These are phyloP conservation scores for Talaromyces borbonicus DNA, from an alignment of 495 filamentous ascomycete species.

Conservation along the genomic window DNA sequence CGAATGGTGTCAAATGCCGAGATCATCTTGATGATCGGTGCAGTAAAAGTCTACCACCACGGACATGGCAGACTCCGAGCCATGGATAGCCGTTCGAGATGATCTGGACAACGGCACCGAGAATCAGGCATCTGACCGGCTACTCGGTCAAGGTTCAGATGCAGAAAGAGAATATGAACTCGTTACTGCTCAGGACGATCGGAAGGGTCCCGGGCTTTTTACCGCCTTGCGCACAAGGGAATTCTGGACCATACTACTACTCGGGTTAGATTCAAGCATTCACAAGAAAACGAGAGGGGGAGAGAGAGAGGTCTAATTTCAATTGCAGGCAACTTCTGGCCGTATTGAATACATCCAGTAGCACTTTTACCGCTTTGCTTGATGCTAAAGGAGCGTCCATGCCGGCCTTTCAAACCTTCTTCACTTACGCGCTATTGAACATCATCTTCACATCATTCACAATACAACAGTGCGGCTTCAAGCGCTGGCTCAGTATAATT, in stretches of 20 bases:
- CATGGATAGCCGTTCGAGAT: not conserved
- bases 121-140: not conserved
- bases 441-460: constrained; percentile 75
- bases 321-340: constrained; percentile 70
- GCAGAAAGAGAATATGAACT: not conserved
- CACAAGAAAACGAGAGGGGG: too few species aligned
- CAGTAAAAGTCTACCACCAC: not conserved
- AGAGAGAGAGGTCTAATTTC: too few species aligned
- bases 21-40: not conserved
- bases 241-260: constrained; percentile 71
- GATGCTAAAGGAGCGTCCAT: constrained; percentile 60
- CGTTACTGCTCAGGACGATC: not conserved
- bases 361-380: constrained; percentile 78
- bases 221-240: constrained; percentile 73
- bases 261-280: too few species aligned
- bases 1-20: too few species aligned
- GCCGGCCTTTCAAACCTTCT: constrained; percentile 93
- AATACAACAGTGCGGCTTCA: constrained; percentile 70
- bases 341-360: constrained; percentile 79
- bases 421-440: constrained; percentile 84
- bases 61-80: constrained; percentile 1
- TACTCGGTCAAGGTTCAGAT: not conserved
- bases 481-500: constrained; percentile 54
- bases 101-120: not conserved
- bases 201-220: constrained; percentile 45